A percentile compares a stretch with the other conserved stretches of the same genome.
Evolutionary conservation across 2,329 filamentous ascomycete species (phyloP).

Genomic region (Fusarium transvaalense): DNA sequence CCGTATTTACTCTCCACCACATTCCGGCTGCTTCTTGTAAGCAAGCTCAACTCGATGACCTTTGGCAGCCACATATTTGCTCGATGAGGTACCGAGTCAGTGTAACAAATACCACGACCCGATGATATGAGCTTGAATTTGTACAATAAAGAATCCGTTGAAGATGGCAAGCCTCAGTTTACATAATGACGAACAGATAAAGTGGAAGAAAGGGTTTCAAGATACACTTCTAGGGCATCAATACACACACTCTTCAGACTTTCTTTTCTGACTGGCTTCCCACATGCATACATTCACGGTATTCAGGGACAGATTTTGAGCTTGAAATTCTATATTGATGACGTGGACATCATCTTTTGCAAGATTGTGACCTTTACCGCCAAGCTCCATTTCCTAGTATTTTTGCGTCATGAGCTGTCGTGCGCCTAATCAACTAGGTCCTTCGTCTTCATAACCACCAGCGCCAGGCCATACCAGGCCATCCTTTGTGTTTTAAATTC

Average conservation of each 20-base stretch:
- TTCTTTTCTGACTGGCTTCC: too few species aligned
- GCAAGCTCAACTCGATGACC: too few species aligned
- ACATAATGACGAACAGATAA: too few species aligned
- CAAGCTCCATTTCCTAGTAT: constrained; percentile 40
- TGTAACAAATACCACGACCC: background rate
- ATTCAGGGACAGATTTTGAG: constrained; percentile 4
- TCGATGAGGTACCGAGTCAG: background rate
- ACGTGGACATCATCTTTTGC: constrained; percentile 1
- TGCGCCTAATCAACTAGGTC: constrained; percentile 42
- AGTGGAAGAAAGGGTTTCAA: background rate
- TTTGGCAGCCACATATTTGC: background rate
- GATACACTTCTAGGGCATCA: too few species aligned
- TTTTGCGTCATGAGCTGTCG: constrained; percentile 35
- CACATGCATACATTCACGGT: background rate
- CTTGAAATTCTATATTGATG: constrained; percentile 38
- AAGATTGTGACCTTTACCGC: constrained; percentile 4
- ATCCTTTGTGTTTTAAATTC: constrained; percentile 30
- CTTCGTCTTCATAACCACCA: constrained; percentile 39
- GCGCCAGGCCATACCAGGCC: constrained; percentile 44
- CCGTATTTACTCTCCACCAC: background rate
- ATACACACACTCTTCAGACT: too few species aligned
- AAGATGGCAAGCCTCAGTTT: too few species aligned
- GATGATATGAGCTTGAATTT: too few species aligned
- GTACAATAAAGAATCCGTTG: too few species aligned
- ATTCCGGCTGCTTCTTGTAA: background rate